A percentile compares a stretch with the other conserved stretches of the same genome.
These are phyloP conservation scores for Pisolithus albus DNA, from an alignment of 768 basidiomycete species.

Conservation along the genomic window DNA sequence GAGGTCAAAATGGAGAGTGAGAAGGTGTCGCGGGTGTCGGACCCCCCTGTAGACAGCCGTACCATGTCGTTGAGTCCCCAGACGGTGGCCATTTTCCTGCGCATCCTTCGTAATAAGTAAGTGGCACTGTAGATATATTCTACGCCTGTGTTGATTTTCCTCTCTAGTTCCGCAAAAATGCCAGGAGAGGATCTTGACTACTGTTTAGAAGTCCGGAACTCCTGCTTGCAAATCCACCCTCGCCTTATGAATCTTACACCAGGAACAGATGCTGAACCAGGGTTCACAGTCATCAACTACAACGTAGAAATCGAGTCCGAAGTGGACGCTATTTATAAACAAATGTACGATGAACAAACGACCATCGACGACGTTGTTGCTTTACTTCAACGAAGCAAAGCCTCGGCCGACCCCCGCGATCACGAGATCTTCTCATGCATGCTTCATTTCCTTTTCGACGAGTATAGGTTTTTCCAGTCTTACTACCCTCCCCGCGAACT, in stretches of 20 bases:
- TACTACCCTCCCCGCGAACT: slow-evolving; percentile 92
- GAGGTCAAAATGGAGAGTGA: slow-evolving; percentile 92
- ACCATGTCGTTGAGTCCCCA: slow-evolving; percentile 85
- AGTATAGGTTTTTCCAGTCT: slow-evolving; percentile 98
- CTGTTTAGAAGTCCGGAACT: slow-evolving; percentile 86
- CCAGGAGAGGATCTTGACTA: slow-evolving; percentile 73
- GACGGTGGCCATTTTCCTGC: slow-evolving; percentile 88
- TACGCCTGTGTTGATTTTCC: neutral
- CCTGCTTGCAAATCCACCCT: slow-evolving; percentile 91
- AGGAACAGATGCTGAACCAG: slow-evolving; percentile 81
- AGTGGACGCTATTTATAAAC: slow-evolving; percentile 92
- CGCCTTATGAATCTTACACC: slow-evolving; percentile 92
- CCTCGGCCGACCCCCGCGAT: slow-evolving; percentile 74
- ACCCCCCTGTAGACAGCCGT: slow-evolving; percentile 67
- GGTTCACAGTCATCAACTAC: slow-evolving; percentile 84
- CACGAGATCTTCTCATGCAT: slow-evolving; percentile 99
- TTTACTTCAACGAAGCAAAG: slow-evolving; percentile 80
- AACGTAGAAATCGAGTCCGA: slow-evolving; percentile 84
- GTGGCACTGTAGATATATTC: slow-evolving; percentile 19
- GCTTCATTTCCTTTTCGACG: slow-evolving; percentile 99
- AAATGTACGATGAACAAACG: slow-evolving; percentile 96
- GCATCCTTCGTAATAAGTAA: slow-evolving; percentile 78
- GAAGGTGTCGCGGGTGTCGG: slow-evolving; percentile 66
- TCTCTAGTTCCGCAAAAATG: slow-evolving; percentile 63
- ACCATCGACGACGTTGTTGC: slow-evolving; percentile 91